Percentiles rank a stretch among this genome's conserved stretches.
Evolutionary conservation across 1,139 yeast genomes (phyloP).

Genomic region (Debaryomyces nepalensis): DNA sequence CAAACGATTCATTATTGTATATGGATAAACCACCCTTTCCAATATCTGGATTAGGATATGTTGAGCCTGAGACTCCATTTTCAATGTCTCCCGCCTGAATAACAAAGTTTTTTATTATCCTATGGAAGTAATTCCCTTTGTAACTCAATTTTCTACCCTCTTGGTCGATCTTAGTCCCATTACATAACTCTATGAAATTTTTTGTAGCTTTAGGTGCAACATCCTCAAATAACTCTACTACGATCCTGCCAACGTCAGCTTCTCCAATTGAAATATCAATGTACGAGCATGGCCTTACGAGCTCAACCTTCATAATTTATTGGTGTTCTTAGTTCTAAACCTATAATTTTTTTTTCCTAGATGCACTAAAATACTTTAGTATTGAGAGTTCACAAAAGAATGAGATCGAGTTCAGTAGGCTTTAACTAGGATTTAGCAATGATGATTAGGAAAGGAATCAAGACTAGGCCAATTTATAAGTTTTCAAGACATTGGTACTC

Average conservation of each 20-base stretch:
- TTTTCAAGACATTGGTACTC: constrained; percentile 11
- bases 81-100: constrained; percentile 75
- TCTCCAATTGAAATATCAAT: constrained; percentile 61
- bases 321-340: not conserved
- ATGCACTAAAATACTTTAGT: not conserved
- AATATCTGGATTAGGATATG: constrained; percentile 36
- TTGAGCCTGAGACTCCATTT: constrained; percentile 31
- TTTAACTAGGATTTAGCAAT: not conserved
- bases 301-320: constrained; percentile 37
- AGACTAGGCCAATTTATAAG: not conserved
- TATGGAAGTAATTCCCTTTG: constrained; percentile 58
- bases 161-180: constrained; percentile 33
- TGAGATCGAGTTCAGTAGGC: no score
- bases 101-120: constrained; percentile 76
- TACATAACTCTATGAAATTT: constrained; percentile 56
- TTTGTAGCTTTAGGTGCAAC: constrained; percentile 63
- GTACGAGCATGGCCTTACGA: constrained; percentile 44
- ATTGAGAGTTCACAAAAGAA: no score
- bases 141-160: constrained; percentile 27
- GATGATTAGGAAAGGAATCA: not conserved
- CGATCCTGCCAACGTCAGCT: constrained; percentile 61
- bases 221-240: constrained; percentile 56
- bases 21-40: constrained; percentile 63
- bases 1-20: constrained; percentile 45
- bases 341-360: constrained; percentile 2